Evolutionary conservation across 2,329 filamentous ascomycete genomes (phyloP).

Genomic region (Zasmidium angulare): DNA sequence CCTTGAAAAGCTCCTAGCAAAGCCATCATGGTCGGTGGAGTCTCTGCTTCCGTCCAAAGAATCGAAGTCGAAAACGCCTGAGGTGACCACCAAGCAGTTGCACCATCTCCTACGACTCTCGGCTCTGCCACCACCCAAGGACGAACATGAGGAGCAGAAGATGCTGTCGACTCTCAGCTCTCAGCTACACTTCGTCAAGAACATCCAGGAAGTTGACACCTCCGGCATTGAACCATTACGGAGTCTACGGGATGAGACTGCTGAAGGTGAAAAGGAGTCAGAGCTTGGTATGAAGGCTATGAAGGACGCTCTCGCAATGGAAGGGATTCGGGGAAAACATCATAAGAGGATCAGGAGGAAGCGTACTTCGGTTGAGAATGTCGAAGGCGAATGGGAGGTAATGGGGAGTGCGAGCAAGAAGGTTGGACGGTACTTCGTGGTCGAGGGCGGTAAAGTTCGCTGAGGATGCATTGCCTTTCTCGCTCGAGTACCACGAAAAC

Average conservation of each 20-base stretch:
- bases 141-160: slow-evolving; percentile 60
- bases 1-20: slow-evolving; percentile 53
- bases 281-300: slow-evolving; percentile 62
- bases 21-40: slow-evolving; percentile 80
- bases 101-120: slow-evolving; percentile 86
- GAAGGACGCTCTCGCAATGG: slow-evolving; percentile 56
- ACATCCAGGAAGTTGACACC: slow-evolving; percentile 79
- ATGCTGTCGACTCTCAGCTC: slow-evolving; percentile 75
- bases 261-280: slow-evolving; percentile 53
- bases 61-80: slow-evolving; percentile 32
- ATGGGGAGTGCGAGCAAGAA: slow-evolving; percentile 65
- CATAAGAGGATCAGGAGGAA: slow-evolving; percentile 51
- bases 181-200: slow-evolving; percentile 87
- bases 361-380: slow-evolving; percentile 38
- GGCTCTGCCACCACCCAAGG: slow-evolving; percentile 72
- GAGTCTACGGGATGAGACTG: slow-evolving; percentile 78
- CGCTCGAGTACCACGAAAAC: no score
- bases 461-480: no score
- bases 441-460: slow-evolving; percentile 58
- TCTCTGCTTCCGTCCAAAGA: slow-evolving; percentile 62
- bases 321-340: slow-evolving; percentile 59
- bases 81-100: slow-evolving; percentile 66
- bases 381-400: slow-evolving; percentile 69
- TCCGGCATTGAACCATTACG: slow-evolving; percentile 69
- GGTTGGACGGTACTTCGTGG: slow-evolving; percentile 73